Base-by-base conservation (phyloP, 768 basidiomycete species). In the Phanerochaete sordida region DNA sequence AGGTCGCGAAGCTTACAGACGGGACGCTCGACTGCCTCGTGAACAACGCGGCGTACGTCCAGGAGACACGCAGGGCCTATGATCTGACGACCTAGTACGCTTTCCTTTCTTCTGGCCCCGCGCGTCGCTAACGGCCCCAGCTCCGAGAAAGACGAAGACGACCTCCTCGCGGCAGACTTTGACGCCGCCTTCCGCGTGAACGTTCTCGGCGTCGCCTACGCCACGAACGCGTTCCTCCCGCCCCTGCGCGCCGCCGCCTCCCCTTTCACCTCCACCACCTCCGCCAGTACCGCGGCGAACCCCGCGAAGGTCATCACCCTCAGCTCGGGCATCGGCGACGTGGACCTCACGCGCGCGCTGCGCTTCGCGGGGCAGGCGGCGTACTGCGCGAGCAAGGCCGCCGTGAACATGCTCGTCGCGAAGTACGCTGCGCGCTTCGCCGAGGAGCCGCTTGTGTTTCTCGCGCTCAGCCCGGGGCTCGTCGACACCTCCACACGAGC, bases 371-470 rank as follows among this genome's bases (percentile, higher is more conserved):
- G 15, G 16, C 19, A 33, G 19, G 59, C 61, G 4, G 59, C 72
- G 9, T 79, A 79, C 65, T 57, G 65, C 28, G 66, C 75, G 27
- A 70, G 76, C 56, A 78, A 79, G 66, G 71, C 73, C 4, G 77
- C 73, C 2, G 37, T 74, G 9, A 74, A 77, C 58, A 69, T 76
- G 68, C 73, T 67, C 24, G 63, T 70, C 12, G 73, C 69, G 19
- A 76, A 77, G 61, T 79, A 74, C 58, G 74, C 77, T 4, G 64
- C 62, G 7, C 48, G 64, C 35, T 69, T 61, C 62, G 71, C 70
- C 58, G 26, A 61, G 2, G 74, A 77, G 50, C 75, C 74, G 16
- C 67, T 76, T 58, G 48, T 69, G 1, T 74, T 77, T 69, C 66
- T 78, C 16, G 64, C 73, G 3, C 56, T 78, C 55, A 73, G 72